Evolutionary conservation across 2,329 filamentous ascomycete species (phyloP).

Genomic region (Cladorrhinum sp.): DNA sequence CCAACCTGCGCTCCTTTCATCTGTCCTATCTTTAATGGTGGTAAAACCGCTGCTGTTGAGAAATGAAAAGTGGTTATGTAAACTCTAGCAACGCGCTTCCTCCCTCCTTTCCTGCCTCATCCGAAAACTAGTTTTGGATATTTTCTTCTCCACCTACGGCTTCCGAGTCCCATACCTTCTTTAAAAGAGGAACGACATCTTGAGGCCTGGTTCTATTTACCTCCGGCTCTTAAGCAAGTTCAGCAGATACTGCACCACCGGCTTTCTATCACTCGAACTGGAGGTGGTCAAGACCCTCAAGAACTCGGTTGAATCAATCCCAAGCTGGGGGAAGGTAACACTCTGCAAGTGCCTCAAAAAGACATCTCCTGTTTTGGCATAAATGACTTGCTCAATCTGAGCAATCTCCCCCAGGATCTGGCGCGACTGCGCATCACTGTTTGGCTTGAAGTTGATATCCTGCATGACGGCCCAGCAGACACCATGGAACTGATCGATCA

Average conservation of each 20-base stretch:
- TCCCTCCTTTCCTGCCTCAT: too few relatives aligned
- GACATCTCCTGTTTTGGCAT: constrained; percentile 79
- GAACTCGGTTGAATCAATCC: constrained; percentile 60
- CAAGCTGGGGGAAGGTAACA: constrained; percentile 62
- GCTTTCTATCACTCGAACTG: constrained; percentile 57
- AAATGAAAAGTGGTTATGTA: too few relatives aligned
- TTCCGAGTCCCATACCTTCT: too few relatives aligned
- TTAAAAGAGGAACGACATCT: too few relatives aligned
- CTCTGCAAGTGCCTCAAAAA: constrained; percentile 70
- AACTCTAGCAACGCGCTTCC: too few relatives aligned
- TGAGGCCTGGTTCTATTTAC: too few relatives aligned
- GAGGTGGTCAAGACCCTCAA: constrained; percentile 50
- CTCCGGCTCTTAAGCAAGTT: constrained; percentile 50
- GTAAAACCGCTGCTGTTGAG: too few relatives aligned
- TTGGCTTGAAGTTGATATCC: constrained; percentile 74
- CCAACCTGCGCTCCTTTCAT: too few relatives aligned
- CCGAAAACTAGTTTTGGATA: too few relatives aligned
- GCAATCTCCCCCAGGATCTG: constrained; percentile 88
- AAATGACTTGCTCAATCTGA: constrained; percentile 81
- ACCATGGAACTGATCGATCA: constrained; percentile 83
- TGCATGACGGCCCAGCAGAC: constrained; percentile 86
- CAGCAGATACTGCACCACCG: constrained; percentile 63
- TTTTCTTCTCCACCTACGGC: too few relatives aligned
- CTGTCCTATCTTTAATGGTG: too few relatives aligned
- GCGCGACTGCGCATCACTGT: constrained; percentile 79